These are phyloP conservation scores for Atkinsonella hypoxylon DNA, from an alignment of 2,329 filamentous ascomycete species.

Conservation along the genomic window DNA sequence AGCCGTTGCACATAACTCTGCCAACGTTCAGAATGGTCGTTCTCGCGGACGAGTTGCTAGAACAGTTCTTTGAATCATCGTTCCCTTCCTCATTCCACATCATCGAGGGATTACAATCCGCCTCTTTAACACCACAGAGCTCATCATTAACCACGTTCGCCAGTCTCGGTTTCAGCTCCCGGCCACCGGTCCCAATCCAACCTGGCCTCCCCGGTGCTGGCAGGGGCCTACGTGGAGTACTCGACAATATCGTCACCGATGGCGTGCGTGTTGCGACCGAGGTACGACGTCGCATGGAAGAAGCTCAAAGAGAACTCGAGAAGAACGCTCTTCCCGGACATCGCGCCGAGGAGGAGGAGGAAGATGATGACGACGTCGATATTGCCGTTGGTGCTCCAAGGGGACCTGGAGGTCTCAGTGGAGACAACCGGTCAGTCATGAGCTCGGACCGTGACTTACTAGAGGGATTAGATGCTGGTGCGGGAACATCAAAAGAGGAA, in stretches of 20 bases:
- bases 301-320: conserved; percentile 85
- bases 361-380: conserved; percentile 47
- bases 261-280: conserved; percentile 94
- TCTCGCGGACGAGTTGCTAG: conserved; percentile 84
- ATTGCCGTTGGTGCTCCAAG: conserved; percentile 29
- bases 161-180: conserved; percentile 48
- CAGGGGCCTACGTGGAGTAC: conserved; percentile 76
- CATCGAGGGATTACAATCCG: conserved; percentile 45
- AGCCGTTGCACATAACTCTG: conserved; percentile 88
- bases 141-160: conserved; percentile 79
- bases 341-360: conserved; percentile 57
- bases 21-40: conserved; percentile 99
- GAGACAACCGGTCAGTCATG: conserved; percentile 50
- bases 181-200: conserved; percentile 26
- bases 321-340: conserved; percentile 59
- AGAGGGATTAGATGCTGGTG: conserved; percentile 62
- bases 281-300: conserved; percentile 85
- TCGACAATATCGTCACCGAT: conserved; percentile 96
- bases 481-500: conserved; percentile 32
- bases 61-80: conserved; percentile 94
- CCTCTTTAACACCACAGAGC: conserved; percentile 18
- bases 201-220: conserved; percentile 33
- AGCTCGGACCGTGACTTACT: conserved; percentile 59
- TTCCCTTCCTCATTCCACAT: conserved; percentile 90
- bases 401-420: conserved; percentile 24